These are phyloP conservation scores for Pseudogymnoascus destructans DNA, from an alignment of 2,329 filamentous ascomycete species.

Conservation along the genomic window DNA sequence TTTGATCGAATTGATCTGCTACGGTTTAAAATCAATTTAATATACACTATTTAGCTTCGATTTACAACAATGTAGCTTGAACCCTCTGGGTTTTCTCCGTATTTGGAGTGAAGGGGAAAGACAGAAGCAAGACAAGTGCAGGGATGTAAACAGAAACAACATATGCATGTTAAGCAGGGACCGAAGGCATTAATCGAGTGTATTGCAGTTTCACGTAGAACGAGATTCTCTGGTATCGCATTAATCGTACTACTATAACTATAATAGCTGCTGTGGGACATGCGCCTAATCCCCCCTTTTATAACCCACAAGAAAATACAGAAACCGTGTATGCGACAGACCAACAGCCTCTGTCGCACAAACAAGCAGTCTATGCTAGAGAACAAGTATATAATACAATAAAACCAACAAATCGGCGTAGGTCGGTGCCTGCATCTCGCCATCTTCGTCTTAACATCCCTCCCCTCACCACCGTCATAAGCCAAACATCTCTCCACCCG, in stretches of 20 bases:
- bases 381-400: conserved; percentile 7
- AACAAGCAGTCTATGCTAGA: conserved; percentile 3
- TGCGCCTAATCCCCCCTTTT: conserved; percentile 5
- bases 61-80: not conserved
- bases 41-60: not conserved
- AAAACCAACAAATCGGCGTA: not conserved
- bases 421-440: conserved; percentile 1
- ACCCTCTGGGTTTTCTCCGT: not conserved
- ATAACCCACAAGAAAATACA: conserved; percentile 6
- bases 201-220: not conserved
- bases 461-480: not conserved
- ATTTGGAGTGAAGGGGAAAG: not conserved
- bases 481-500: not conserved
- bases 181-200: not conserved
- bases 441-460: not conserved
- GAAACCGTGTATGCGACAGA: not conserved
- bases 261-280: conserved; percentile 3
- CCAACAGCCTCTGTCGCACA: not conserved
- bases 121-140: not conserved
- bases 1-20: not conserved
- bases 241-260: conserved; percentile 4
- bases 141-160: not conserved
- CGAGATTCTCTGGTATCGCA: not conserved
- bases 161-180: not conserved
- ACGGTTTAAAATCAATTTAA: not conserved